These are phyloP conservation scores for Letharia columbiana DNA, from an alignment of 495 filamentous ascomycete genomes.

Conservation along the genomic window DNA sequence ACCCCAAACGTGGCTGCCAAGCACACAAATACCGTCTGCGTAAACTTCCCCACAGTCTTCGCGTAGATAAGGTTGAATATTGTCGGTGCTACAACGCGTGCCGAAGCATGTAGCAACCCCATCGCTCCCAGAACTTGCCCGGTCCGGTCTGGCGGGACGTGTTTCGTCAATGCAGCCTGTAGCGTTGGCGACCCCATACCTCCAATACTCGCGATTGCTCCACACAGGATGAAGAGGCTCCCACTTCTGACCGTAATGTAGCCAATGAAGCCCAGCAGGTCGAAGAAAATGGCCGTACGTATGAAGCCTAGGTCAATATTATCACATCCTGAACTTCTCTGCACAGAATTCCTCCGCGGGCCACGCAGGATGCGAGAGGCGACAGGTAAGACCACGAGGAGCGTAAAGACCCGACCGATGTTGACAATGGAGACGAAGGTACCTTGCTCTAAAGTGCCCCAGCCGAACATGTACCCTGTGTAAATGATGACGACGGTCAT, in stretches of 20 bases:
- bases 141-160: conserved; percentile 70
- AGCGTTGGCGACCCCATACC: conserved; percentile 78
- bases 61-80: conserved; percentile 83
- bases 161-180: conserved; percentile 78
- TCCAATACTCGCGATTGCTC: conserved; percentile 63
- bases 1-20: conserved; percentile 58
- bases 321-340: conserved; percentile 63
- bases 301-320: conserved; percentile 68
- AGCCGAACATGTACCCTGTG: conserved; percentile 66
- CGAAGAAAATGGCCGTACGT: conserved; percentile 66
- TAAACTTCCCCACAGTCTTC: conserved; percentile 63
- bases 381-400: conserved; percentile 66
- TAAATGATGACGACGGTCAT: conserved; percentile 74
- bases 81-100: conserved; percentile 67
- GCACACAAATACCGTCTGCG: conserved; percentile 75
- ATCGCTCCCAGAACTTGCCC: conserved; percentile 81
- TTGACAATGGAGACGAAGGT: conserved; percentile 72
- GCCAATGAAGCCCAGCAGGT: conserved; percentile 65
- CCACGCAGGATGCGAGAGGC: conserved; percentile 61
- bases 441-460: conserved; percentile 69
- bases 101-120: conserved; percentile 75
- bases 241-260: conserved; percentile 56
- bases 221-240: conserved; percentile 53
- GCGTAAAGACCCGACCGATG: conserved; percentile 58
- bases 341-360: conserved; percentile 29